Conservation (phyloP, 257 asterid species). For the Asclepias syriaca region DNA sequence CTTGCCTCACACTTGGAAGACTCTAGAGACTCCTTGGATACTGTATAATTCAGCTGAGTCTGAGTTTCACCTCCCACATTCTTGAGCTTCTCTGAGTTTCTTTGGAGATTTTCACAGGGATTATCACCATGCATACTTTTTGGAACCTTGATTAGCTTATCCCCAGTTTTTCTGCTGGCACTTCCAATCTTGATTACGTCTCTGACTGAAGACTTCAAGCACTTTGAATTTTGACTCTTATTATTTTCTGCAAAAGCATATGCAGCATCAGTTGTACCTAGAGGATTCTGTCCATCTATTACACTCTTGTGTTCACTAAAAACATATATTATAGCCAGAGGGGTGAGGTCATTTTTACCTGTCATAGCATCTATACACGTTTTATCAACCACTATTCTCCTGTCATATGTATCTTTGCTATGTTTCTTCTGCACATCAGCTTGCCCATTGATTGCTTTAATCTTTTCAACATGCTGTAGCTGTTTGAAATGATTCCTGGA, state of each 20-base stretch:
- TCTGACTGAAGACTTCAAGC: conserved; percentile 20
- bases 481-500: conserved; percentile 30
- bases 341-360: conserved; percentile 24
- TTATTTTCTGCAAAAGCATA: conserved; percentile 27
- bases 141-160: conserved; percentile 25
- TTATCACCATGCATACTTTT: conserved; percentile 22
- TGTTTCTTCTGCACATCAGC: conserved; percentile 24
- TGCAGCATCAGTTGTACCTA: conserved; percentile 21
- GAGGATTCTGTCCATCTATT: conserved; percentile 25
- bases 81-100: conserved; percentile 27
- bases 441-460: conserved; percentile 18
- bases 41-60: conserved; percentile 26
- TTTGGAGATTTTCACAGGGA: conserved; percentile 11
- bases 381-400: conserved; percentile 35
- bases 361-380: conserved; percentile 15
- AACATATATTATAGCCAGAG: conserved; percentile 20
- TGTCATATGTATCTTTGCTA: conserved; percentile 26
- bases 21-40: conserved; percentile 26
- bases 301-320: conserved; percentile 30
- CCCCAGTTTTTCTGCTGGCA: conserved; percentile 10
- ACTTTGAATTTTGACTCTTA: conserved; percentile 22
- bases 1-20: conserved; percentile 29
- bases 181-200: conserved; percentile 24
- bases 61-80: conserved; percentile 34
- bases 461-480: conserved; percentile 34